Evolutionary conservation across 2,329 filamentous ascomycete species (phyloP).

Genomic region (Talaromyces sp.): DNA sequence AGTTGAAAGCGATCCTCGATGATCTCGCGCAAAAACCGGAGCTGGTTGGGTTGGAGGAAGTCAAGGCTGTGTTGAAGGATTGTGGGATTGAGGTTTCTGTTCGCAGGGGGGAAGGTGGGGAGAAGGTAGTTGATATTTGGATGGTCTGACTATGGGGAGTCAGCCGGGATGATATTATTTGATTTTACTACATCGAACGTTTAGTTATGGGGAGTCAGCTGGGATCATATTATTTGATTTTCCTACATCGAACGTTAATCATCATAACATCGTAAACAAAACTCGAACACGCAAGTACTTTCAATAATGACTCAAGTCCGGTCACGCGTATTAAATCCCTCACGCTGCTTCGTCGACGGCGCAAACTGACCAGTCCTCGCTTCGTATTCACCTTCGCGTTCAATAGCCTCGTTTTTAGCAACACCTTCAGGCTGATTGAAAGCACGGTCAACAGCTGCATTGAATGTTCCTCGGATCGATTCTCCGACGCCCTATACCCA

Average conservation of each 20-base stretch:
- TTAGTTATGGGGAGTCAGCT: background rate
- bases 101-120: background rate
- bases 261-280: background rate
- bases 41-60: background rate
- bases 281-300: background rate
- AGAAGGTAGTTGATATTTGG: background rate
- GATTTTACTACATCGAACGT: too few relatives aligned
- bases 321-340: background rate
- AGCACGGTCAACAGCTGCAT: constrained; percentile 34
- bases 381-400: constrained; percentile 32
- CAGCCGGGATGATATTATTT: background rate
- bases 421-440: constrained; percentile 35
- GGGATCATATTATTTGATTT: background rate
- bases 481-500: constrained; percentile 36
- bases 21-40: constrained; percentile 1
- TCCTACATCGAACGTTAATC: too few relatives aligned
- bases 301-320: background rate
- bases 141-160: background rate
- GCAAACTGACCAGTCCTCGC: constrained; percentile 28
- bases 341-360: constrained; percentile 16
- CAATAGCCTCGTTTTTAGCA: constrained; percentile 34
- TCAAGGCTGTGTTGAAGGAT: background rate
- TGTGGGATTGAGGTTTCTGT: constrained; percentile 7
- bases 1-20: background rate
- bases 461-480: constrained; percentile 35